phyloP scores from a whole-genome alignment of 192 early-diverging fungal genomes.

The Podila epicladia region DNA sequence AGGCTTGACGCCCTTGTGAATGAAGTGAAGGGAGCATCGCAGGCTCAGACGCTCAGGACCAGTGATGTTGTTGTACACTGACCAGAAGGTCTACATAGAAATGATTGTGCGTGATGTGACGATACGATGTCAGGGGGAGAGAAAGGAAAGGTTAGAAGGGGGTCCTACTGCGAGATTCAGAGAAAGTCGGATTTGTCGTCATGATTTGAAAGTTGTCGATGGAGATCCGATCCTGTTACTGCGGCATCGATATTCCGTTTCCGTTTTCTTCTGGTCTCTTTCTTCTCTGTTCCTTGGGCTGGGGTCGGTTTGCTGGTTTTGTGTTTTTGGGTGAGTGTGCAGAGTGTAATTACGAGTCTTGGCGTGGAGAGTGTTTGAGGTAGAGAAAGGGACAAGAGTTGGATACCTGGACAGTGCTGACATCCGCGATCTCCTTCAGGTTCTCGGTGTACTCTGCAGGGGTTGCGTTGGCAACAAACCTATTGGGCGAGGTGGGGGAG shows the following conservation, averaged over 20 bases:
- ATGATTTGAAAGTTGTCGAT: too few relatives aligned
- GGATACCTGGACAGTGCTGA: slow-evolving; percentile 59
- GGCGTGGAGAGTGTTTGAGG: neutral
- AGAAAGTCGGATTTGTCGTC: too few relatives aligned
- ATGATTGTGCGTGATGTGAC: neutral
- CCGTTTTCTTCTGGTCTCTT: too few relatives aligned
- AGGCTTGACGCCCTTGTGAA: slow-evolving; percentile 58
- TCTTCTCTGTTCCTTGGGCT: too few relatives aligned
- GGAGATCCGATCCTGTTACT: too few relatives aligned
- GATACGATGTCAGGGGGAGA: too few relatives aligned
- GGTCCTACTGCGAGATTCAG: too few relatives aligned
- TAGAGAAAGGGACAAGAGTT: neutral
- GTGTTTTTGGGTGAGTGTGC: too few relatives aligned
- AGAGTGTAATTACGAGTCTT: too few relatives aligned
- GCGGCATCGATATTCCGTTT: too few relatives aligned
- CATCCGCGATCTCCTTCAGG: slow-evolving; percentile 54
- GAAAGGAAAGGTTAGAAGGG: too few relatives aligned
- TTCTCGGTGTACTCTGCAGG: slow-evolving; percentile 59
- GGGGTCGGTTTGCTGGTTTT: too few relatives aligned
- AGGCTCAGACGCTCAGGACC: slow-evolving; percentile 53
- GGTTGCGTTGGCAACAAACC: slow-evolving; percentile 57
- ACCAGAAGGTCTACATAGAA: slow-evolving; percentile 53
- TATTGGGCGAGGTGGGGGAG: neutral
- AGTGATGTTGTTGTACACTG: slow-evolving; percentile 59
- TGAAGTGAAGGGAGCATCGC: slow-evolving; percentile 59